These are phyloP conservation scores for Tolypocladium inflatum DNA, from an alignment of 2,329 filamentous ascomycete species.

Conservation along the genomic window DNA sequence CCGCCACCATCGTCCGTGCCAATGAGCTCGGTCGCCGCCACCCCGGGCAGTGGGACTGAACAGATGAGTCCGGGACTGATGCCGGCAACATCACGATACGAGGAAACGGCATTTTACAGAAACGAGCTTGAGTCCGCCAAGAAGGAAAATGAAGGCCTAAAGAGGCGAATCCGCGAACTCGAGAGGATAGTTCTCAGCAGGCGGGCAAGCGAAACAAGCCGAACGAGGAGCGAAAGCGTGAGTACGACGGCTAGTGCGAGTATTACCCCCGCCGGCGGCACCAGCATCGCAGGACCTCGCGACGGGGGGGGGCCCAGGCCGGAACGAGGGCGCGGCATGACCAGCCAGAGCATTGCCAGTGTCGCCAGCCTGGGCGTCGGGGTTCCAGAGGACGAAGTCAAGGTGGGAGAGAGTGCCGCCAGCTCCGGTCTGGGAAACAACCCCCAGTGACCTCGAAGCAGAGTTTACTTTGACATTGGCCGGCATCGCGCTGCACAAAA, in stretches of 20 bases:
- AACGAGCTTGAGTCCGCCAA: conserved; percentile 52
- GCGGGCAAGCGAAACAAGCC: conserved; percentile 35
- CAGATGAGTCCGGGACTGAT: conserved; percentile 45
- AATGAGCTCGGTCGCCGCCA: conserved; percentile 29
- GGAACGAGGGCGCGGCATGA: conserved; percentile 33
- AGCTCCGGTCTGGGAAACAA: conserved; percentile 26
- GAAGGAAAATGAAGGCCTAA: conserved; percentile 53
- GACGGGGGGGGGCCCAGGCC: conserved; percentile 21
- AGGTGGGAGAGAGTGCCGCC: conserved; percentile 53
- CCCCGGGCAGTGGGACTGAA: conserved; percentile 27
- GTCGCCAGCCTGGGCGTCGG: conserved; percentile 40
- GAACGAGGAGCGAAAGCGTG: conserved; percentile 40
- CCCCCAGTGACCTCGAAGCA: neutral
- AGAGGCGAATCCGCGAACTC: conserved; percentile 51
- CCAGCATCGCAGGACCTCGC: conserved; percentile 36
- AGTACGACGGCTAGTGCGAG: conserved; percentile 43
- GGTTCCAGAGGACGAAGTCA: conserved; percentile 49
- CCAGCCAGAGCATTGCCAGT: conserved; percentile 34
- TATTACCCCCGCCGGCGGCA: conserved; percentile 24
- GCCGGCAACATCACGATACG: conserved; percentile 49
- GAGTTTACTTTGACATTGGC: neutral
- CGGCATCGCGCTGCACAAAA: neutral
- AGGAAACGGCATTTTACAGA: conserved; percentile 51
- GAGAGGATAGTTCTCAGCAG: conserved; percentile 45
- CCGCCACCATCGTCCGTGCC: conserved; percentile 21